Conservation (phyloP, 2,329 filamentous ascomycete genomes). For the Sclerotinia subarctica region DNA sequence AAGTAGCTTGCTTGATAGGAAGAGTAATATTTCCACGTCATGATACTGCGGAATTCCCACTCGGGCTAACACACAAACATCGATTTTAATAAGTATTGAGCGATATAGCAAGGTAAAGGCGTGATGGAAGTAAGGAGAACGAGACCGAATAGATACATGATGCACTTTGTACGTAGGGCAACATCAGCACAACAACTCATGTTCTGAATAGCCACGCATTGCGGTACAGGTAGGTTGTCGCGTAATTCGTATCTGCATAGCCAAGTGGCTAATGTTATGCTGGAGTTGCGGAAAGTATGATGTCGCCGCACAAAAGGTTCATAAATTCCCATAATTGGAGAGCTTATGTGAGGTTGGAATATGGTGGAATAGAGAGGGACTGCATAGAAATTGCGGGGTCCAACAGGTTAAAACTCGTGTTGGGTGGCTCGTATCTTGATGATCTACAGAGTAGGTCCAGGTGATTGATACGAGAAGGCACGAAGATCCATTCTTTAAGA, state of each 20-base stretch:
- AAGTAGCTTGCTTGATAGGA: background rate
- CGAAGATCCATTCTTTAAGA: slow-evolving; percentile 1
- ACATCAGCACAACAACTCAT: slow-evolving; percentile 2
- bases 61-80: slow-evolving; percentile 5
- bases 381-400: slow-evolving; percentile 13
- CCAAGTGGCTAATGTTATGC: slow-evolving; percentile 4
- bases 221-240: background rate
- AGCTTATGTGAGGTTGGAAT: background rate
- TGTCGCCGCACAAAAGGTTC: background rate
- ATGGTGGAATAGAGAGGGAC: slow-evolving; percentile 1
- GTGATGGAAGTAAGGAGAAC: slow-evolving; percentile 18
- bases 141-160: slow-evolving; percentile 3
- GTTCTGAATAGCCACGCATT: slow-evolving; percentile 1
- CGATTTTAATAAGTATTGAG: background rate
- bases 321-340: background rate
- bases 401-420: slow-evolving; percentile 6
- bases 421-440: slow-evolving; percentile 14
- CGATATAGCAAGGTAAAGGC: slow-evolving; percentile 7
- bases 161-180: background rate
- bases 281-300: slow-evolving; percentile 3
- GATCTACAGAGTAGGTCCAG: slow-evolving; percentile 18
- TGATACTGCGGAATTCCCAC: background rate
- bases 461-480: slow-evolving; percentile 19
- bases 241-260: slow-evolving; percentile 21
- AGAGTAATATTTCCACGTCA: slow-evolving; percentile 7